Evolutionary conservation across 1,284 basidiomycete species (phyloP).

Genomic region (Earliella scabrosa): DNA sequence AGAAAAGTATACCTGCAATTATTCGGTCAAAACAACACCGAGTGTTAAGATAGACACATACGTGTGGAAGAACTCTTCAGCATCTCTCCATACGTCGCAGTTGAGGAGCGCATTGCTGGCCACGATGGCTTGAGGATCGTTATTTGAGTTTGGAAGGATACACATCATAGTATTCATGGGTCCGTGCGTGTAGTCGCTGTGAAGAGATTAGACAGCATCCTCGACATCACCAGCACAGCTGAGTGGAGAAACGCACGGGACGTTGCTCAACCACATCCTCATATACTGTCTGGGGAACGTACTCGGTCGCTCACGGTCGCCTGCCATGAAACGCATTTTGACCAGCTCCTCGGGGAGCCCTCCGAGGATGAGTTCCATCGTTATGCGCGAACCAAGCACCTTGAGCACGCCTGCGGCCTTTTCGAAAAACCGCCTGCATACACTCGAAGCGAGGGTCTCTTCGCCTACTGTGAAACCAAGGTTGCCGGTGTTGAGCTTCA

Average conservation of each 20-base stretch:
- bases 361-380: slow-evolving; percentile 12
- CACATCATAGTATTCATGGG: slow-evolving; percentile 34
- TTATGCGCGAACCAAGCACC: slow-evolving; percentile 27
- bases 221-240: too few relatives aligned
- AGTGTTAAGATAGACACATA: too few relatives aligned
- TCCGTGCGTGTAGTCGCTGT: slow-evolving; percentile 40
- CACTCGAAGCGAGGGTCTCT: too few relatives aligned
- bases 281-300: slow-evolving; percentile 16
- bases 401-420: not conserved
- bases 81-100: slow-evolving; percentile 27
- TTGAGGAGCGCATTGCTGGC: slow-evolving; percentile 39
- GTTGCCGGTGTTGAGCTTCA: too few relatives aligned
- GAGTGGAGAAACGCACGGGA: slow-evolving; percentile 24
- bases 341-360: slow-evolving; percentile 15
- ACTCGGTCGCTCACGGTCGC: not conserved
- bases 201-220: not conserved
- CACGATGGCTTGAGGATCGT: slow-evolving; percentile 25
- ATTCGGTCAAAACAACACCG: not conserved
- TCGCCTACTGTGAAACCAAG: too few relatives aligned
- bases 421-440: slow-evolving; percentile 5
- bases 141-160: slow-evolving; percentile 31
- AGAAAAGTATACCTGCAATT: slow-evolving; percentile 36
- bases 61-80: slow-evolving; percentile 36
- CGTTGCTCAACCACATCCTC: slow-evolving; percentile 27
- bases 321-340: slow-evolving; percentile 19